Percentiles rank a stretch among this genome's conserved stretches.
Conservation (phyloP, 176 grass and related monocot species). For the Otatea glauca region DNA sequence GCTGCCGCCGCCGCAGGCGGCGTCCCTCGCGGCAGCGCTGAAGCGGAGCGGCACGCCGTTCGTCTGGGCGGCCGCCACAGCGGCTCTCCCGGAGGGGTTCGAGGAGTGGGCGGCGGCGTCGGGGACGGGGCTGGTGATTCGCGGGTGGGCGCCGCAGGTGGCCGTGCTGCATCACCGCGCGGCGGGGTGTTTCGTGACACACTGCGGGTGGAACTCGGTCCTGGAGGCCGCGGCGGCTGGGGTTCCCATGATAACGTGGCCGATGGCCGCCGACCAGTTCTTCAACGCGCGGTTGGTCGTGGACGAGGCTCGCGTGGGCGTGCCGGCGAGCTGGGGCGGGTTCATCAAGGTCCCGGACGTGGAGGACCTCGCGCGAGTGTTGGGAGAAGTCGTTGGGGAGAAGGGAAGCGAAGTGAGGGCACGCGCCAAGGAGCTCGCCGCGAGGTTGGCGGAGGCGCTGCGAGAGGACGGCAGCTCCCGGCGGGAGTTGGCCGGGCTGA, state of each 20-base stretch:
- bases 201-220: constrained; percentile 47
- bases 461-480: constrained; percentile 41
- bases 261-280: constrained; percentile 57
- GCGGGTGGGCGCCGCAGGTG: constrained; percentile 83
- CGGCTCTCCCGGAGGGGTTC: constrained; percentile 45
- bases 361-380: constrained; percentile 19
- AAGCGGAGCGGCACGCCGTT: constrained; percentile 45
- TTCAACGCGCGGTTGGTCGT: constrained; percentile 50
- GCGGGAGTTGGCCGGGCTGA: neutral
- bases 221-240: constrained; percentile 54
- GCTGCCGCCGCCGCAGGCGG: neutral
- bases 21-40: constrained; percentile 40
- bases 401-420: constrained; percentile 15
- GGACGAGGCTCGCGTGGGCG: constrained; percentile 43
- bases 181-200: constrained; percentile 53
- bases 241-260: constrained; percentile 59
- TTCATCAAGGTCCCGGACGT: constrained; percentile 21
- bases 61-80: constrained; percentile 42
- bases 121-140: constrained; percentile 39
- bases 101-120: constrained; percentile 35
- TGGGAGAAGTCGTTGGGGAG: constrained; percentile 30
- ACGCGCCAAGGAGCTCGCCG: constrained; percentile 33
- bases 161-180: constrained; percentile 61
- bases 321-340: constrained; percentile 29
- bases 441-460: constrained; percentile 17